Conservation (phyloP, 1,284 basidiomycete species). For the Trichosporon asahii region DNA sequence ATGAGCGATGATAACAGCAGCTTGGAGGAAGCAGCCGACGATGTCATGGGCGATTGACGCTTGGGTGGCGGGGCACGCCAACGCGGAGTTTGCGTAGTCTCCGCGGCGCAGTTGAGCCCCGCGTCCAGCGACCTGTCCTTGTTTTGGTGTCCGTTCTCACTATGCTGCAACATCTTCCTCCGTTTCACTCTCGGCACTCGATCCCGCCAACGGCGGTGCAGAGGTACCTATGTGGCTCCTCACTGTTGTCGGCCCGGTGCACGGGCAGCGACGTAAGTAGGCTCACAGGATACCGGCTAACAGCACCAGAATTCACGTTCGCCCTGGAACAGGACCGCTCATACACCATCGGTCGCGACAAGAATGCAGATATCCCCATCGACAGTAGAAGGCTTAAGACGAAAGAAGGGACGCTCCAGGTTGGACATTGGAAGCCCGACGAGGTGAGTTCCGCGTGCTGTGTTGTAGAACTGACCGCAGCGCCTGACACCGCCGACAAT, state of each 20-base stretch:
- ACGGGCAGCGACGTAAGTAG: slow-evolving; percentile 40
- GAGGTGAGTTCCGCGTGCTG: slow-evolving; percentile 33
- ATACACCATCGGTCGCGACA: slow-evolving; percentile 41
- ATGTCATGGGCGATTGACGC: not conserved
- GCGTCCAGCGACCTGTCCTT: not conserved
- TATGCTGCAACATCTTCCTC: not conserved
- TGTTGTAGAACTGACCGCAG: slow-evolving; percentile 9
- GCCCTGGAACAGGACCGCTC: slow-evolving; percentile 36
- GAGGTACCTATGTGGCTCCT: slow-evolving; percentile 40
- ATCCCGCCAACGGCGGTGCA: not conserved
- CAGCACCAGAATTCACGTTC: slow-evolving; percentile 40
- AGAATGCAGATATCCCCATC: slow-evolving; percentile 35
- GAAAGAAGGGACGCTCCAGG: slow-evolving; percentile 34
- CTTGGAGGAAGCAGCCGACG: not conserved
- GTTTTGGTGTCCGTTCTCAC: not conserved
- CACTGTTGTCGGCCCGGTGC: slow-evolving; percentile 41
- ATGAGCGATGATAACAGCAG: slow-evolving; percentile 2
- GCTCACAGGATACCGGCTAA: not conserved
- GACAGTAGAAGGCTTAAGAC: slow-evolving; percentile 27
- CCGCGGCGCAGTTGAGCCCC: not conserved
- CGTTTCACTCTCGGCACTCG: too few relatives aligned
- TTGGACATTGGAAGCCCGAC: slow-evolving; percentile 40
- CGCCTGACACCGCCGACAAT: slow-evolving; percentile 27
- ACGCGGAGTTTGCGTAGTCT: not conserved
- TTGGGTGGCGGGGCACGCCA: not conserved